Base-by-base conservation (phyloP, 768 basidiomycete species). In the Lactifluus piperatus region DNA sequence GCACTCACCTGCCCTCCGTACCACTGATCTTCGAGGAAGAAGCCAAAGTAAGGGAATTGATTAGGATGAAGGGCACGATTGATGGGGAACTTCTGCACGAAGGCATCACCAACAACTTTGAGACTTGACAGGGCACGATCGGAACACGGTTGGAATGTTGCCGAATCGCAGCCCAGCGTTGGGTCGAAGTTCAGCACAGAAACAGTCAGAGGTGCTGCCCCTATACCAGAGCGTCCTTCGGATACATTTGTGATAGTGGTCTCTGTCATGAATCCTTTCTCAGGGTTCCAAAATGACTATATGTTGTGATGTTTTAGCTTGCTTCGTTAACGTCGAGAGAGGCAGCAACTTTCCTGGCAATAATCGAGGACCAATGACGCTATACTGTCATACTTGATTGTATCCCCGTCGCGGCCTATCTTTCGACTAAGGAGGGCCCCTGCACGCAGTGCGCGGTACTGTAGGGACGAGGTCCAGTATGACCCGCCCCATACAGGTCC, bases 271-370 rank as follows among this genome's bases (percentile, higher is more conserved):
- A 34, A 58, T 44, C 39, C 57, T 20, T 62, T 47, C 13, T 59
- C 56, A 6, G 45, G 30, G 32, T 59, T 59, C 61, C 61, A 62
- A 32, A 62, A 59, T 3, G 45, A 59, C 61, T 62, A 41, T n/a
- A 14, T 24, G 29, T 18, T 26, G 18, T 41, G 20, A 8, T 18
- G 14, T 29, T 22, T 41, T 16, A 26, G 45, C 1, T 36, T 14
- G 9, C 14, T 7, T 1, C n/a, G 16, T 44, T 27, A 27, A 18
- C 2, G 11, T 8, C 9, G 8, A 29, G 13, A 18, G 44, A 24
- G 24, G 13, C 1, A 5, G 20, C 11, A 26, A 56, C 50, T 45
- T 51, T 22, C 60, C 60, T 61, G 50, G 10, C 22, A 3, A 20
- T 56, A 61, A 16, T 61, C 60, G 30, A 56, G 50, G 29, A 61